Evolutionary conservation across 768 basidiomycete genomes (phyloP).

Genomic region (Lactarius indigo): DNA sequence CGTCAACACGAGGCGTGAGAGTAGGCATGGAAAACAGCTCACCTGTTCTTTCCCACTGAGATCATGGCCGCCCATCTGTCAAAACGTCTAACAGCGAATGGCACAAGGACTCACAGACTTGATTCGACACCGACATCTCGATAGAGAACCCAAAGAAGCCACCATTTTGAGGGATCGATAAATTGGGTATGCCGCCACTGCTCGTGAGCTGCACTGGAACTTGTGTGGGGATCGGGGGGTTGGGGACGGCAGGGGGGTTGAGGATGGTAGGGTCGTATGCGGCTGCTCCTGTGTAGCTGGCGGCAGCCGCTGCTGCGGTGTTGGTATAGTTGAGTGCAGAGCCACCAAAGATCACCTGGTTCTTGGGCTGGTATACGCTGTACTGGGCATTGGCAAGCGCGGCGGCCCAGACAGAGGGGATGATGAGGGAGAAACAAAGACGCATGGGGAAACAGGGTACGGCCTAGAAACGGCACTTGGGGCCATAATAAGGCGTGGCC

Average conservation of each 20-base stretch:
- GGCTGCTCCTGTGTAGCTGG: conserved; percentile 44
- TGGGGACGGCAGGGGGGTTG: conserved; percentile 48
- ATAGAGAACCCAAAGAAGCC: conserved; percentile 73
- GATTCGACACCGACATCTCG: conserved; percentile 69
- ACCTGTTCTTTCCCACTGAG: conserved; percentile 48
- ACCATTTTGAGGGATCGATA: conserved; percentile 45
- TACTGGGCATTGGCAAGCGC: conserved; percentile 2
- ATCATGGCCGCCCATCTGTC: conserved; percentile 2
- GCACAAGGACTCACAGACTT: conserved; percentile 49
- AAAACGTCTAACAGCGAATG: not conserved
- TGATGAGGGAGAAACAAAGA: not conserved
- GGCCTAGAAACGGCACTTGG: not conserved
- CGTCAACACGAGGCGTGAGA: not conserved
- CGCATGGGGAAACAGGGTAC: not conserved
- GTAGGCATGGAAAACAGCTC: not conserved
- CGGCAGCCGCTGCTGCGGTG: conserved; percentile 35
- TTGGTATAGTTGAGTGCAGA: not conserved
- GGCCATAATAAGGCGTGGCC: not conserved
- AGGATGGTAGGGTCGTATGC: conserved; percentile 53
- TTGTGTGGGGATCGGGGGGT: conserved; percentile 39
- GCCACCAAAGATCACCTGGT: conserved; percentile 25
- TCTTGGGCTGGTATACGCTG: conserved; percentile 20
- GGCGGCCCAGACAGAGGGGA: not conserved
- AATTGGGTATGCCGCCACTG: conserved; percentile 26
- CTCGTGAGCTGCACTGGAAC: conserved; percentile 44